Evolutionary conservation across 1,284 basidiomycete species (phyloP).

Genomic region (Fomitopsis schrenkii): DNA sequence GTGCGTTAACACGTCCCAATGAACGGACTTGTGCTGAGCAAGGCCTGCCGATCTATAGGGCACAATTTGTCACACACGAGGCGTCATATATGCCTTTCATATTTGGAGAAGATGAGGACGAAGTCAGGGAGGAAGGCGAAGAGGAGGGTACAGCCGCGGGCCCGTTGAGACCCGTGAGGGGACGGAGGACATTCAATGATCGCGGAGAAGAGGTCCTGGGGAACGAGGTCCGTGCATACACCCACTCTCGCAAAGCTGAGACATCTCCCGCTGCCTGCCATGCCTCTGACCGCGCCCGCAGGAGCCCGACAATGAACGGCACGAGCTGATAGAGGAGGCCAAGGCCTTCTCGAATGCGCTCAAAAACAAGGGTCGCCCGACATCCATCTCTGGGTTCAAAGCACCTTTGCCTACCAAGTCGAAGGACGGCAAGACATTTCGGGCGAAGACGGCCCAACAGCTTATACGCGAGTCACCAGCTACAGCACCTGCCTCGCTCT

Average conservation of each 20-base stretch:
- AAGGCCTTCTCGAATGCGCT: neutral
- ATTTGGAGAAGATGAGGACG: constrained; percentile 36
- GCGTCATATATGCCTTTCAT: constrained; percentile 71
- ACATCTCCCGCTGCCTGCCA: neutral
- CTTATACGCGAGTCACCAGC: constrained; percentile 46
- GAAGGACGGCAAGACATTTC: constrained; percentile 21
- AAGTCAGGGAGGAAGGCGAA: constrained; percentile 14
- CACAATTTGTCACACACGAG: constrained; percentile 46
- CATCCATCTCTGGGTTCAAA: constrained; percentile 29
- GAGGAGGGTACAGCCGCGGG: constrained; percentile 13
- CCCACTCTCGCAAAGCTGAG: neutral
- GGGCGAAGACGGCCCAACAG: constrained; percentile 43
- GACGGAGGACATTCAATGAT: constrained; percentile 39
- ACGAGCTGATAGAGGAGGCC: neutral
- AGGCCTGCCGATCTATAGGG: constrained; percentile 1
- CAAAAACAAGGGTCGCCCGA: constrained; percentile 15
- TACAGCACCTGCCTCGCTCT: constrained; percentile 3
- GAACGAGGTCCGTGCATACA: constrained; percentile 16
- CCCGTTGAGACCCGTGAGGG: constrained; percentile 27
- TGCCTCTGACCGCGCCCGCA: neutral
- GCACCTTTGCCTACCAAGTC: constrained; percentile 14
- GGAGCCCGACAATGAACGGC: neutral
- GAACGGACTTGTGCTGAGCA: neutral
- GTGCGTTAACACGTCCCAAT: neutral
- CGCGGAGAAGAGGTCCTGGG: constrained; percentile 33